phyloP scores from a whole-genome alignment of 2,329 filamentous ascomycete genomes.

The Ascochyta viciae-villosae region DNA sequence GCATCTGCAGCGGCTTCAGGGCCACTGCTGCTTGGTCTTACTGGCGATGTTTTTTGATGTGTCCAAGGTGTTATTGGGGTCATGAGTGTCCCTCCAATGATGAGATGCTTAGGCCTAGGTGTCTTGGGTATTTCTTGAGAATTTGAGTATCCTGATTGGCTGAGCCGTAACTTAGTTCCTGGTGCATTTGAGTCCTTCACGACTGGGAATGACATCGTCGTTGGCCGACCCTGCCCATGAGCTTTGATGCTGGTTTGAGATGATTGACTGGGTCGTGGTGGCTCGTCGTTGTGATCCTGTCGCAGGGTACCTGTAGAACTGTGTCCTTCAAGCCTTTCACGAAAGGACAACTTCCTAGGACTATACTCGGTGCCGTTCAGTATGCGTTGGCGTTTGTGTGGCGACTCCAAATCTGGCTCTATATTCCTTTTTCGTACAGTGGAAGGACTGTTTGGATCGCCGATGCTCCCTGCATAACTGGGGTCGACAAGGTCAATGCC shows the following conservation, averaged over 20 bases:
- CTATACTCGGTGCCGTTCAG: conserved; percentile 15
- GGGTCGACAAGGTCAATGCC: conserved; percentile 28
- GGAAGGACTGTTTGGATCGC: conserved; percentile 7
- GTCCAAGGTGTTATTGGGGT: conserved; percentile 44
- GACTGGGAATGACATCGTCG: conserved; percentile 70
- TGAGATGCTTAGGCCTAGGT: conserved; percentile 32
- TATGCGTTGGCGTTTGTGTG: conserved; percentile 25
- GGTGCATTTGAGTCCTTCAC: conserved; percentile 78
- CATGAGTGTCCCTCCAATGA: conserved; percentile 22
- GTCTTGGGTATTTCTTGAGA: conserved; percentile 44
- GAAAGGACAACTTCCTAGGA: conserved; percentile 20
- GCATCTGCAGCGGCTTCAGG: conserved; percentile 26
- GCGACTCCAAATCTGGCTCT: conserved; percentile 13
- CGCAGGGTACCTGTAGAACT: background rate
- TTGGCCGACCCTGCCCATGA: conserved; percentile 47
- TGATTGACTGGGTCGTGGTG: conserved; percentile 29
- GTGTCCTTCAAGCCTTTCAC: conserved; percentile 7
- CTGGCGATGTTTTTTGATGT: conserved; percentile 36
- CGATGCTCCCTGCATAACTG: conserved; percentile 18
- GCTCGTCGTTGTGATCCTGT: conserved; percentile 15
- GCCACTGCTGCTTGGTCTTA: conserved; percentile 22
- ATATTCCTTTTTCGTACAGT: conserved; percentile 31
- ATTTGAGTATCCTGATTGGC: conserved; percentile 67
- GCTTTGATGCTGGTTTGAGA: conserved; percentile 53
- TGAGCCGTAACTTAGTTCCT: conserved; percentile 68